Conservation (phyloP, 1,139 yeast genomes). For the Hanseniaspora uvarum region DNA sequence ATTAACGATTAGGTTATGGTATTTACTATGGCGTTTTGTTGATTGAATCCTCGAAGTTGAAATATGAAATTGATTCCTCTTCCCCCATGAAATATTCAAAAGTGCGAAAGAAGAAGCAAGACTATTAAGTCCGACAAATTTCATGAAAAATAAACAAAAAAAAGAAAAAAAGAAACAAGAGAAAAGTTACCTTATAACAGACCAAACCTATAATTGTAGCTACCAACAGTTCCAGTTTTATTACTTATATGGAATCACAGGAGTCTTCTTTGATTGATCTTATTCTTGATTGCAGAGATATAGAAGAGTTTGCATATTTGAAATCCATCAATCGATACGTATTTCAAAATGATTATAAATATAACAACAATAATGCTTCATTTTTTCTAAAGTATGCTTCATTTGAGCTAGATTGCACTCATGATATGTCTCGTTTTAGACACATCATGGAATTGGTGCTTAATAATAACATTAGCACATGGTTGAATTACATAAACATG, state of each 20-base stretch:
- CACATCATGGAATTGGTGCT: conserved; percentile 1
- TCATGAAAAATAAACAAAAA: too few species aligned
- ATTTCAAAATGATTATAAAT: not conserved
- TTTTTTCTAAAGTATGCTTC: not conserved
- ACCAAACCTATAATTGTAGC: not conserved
- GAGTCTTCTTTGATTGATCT: not conserved
- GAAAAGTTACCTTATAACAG: not conserved
- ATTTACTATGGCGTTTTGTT: too few species aligned
- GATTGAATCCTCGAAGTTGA: too few species aligned
- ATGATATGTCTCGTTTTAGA: conserved; percentile 6
- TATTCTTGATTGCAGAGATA: conserved; percentile 4
- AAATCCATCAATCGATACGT: conserved; percentile 3
- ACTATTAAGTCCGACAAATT: not conserved
- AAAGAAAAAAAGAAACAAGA: not conserved
- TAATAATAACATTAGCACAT: conserved; percentile 51
- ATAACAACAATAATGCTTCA: conserved; percentile 1
- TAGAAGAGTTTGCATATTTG: conserved; percentile 11
- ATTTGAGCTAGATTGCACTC: conserved; percentile 6
- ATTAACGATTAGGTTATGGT: not conserved
- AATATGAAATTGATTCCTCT: too few species aligned
- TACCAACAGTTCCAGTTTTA: not conserved
- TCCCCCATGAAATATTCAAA: not conserved
- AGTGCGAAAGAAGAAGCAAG: not conserved
- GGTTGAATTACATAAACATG: conserved; percentile 74
- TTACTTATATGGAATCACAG: not conserved